Evolutionary conservation across 441 rosid genomes (phyloP).

Genomic region (Bruguiera hainesii): DNA sequence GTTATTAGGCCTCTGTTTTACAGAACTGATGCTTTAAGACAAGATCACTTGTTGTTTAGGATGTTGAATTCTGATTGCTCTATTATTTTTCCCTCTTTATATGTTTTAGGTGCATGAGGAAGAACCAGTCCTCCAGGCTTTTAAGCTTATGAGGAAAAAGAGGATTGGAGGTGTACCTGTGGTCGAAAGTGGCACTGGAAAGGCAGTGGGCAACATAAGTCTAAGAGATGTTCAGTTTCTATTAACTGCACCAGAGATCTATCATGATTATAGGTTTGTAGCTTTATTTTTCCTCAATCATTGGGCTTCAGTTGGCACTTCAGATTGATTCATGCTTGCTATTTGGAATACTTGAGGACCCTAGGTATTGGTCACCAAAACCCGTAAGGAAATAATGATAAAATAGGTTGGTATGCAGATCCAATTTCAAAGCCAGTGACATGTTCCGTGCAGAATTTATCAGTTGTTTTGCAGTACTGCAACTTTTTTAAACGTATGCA

Average conservation of each 20-base stretch:
- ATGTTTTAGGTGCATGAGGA: conserved; percentile 66
- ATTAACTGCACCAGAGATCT: conserved; percentile 86
- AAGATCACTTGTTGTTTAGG: neutral
- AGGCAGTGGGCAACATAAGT: conserved; percentile 84
- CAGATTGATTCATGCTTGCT: neutral
- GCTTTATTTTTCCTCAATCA: neutral
- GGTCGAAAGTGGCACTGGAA: conserved; percentile 45
- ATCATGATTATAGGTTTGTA: conserved; percentile 69
- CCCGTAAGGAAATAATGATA: neutral
- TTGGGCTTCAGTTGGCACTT: conserved; percentile 3
- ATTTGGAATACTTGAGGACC: neutral
- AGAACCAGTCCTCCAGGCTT: conserved; percentile 96
- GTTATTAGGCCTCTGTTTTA: neutral
- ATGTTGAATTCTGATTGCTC: too few relatives aligned
- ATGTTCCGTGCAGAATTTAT: too few relatives aligned
- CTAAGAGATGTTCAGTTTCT: conserved; percentile 86
- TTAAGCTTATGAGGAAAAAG: conserved; percentile 83
- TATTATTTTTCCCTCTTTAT: neutral
- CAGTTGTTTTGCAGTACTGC: too few relatives aligned
- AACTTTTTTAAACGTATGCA: too few relatives aligned
- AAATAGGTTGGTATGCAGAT: neutral
- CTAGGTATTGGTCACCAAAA: neutral
- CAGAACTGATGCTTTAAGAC: neutral
- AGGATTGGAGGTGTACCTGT: conserved; percentile 86
- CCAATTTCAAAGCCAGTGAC: neutral